phyloP scores from a whole-genome alignment of 805 yeast species.

The Schwanniomyces polymorphus region DNA sequence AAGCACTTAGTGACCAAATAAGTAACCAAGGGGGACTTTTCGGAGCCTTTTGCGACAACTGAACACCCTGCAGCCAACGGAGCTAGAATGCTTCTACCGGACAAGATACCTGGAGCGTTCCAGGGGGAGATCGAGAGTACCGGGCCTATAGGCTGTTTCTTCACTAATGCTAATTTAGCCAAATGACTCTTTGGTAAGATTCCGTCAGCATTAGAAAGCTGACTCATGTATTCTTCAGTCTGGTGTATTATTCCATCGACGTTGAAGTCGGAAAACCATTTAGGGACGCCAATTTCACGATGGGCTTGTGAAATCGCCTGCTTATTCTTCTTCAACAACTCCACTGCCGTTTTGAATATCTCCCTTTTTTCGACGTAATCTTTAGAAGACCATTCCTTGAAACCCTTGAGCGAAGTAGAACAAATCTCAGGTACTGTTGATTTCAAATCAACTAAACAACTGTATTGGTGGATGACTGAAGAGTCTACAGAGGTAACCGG shows the following conservation, averaged over 20 bases:
- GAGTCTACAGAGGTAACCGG: conserved; percentile 11
- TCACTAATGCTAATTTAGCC: conserved; percentile 24
- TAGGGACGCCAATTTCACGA: conserved; percentile 32
- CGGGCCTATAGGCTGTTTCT: conserved; percentile 44
- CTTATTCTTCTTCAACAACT: conserved; percentile 11
- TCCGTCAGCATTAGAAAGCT: conserved; percentile 19
- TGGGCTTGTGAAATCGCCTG: conserved; percentile 15
- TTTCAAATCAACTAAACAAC: conserved; percentile 3
- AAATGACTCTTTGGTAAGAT: conserved; percentile 8
- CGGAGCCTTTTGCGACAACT: conserved; percentile 42
- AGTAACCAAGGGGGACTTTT: conserved; percentile 33
- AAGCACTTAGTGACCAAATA: conserved; percentile 33
- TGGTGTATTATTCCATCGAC: conserved; percentile 25
- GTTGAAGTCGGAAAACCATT: conserved; percentile 37
- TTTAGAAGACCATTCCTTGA: conserved; percentile 21
- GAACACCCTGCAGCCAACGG: conserved; percentile 53
- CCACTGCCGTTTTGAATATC: conserved; percentile 18
- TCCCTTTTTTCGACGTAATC: conserved; percentile 14
- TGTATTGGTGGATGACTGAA: conserved; percentile 5
- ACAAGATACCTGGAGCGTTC: conserved; percentile 48
- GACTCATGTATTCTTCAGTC: conserved; percentile 25
- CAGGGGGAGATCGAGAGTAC: conserved; percentile 48
- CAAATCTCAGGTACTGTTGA: conserved; percentile 13
- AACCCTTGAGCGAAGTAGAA: conserved; percentile 21
- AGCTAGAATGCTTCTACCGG: conserved; percentile 38